Percentiles rank a stretch among this genome's conserved stretches.
Evolutionary conservation across 2,329 filamentous ascomycete genomes (phyloP).

Genomic region (Fusarium brachygibbosum): DNA sequence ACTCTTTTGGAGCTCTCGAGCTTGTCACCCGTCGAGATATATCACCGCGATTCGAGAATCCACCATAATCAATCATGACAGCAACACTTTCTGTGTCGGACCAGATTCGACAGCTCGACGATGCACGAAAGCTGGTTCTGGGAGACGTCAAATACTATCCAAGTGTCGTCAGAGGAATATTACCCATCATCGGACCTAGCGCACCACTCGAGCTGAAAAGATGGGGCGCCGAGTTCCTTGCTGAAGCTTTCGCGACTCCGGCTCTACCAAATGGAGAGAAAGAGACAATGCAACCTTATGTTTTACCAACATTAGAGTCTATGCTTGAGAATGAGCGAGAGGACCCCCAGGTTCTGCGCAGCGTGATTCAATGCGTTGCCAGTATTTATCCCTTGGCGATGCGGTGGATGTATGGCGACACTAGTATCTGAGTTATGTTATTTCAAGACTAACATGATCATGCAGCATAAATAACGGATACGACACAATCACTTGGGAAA

Average conservation of each 20-base stretch:
- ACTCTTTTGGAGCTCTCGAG: slow-evolving; percentile 27
- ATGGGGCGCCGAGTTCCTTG: slow-evolving; percentile 97
- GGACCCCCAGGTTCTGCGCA: slow-evolving; percentile 85
- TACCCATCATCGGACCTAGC: slow-evolving; percentile 87
- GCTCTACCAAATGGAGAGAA: slow-evolving; percentile 82
- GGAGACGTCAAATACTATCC: slow-evolving; percentile 89
- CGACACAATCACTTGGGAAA: slow-evolving; percentile 86
- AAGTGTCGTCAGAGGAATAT: slow-evolving; percentile 89
- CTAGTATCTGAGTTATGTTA: slow-evolving; percentile 11
- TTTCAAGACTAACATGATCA: slow-evolving; percentile 49
- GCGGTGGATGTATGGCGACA: slow-evolving; percentile 87
- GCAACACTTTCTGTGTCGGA: slow-evolving; percentile 74
- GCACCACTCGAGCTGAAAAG: slow-evolving; percentile 84
- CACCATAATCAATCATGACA: slow-evolving; percentile 59
- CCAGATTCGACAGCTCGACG: slow-evolving; percentile 88
- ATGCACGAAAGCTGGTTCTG: slow-evolving; percentile 90
- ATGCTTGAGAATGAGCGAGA: slow-evolving; percentile 79
- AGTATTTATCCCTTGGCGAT: slow-evolving; percentile 94
- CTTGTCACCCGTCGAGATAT: not conserved
- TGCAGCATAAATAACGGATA: slow-evolving; percentile 86
- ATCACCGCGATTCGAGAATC: slow-evolving; percentile 23
- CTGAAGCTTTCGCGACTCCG: slow-evolving; percentile 96
- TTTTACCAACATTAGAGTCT: slow-evolving; percentile 81
- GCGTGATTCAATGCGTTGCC: slow-evolving; percentile 87
- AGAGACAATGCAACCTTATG: slow-evolving; percentile 80